Evolutionary conservation across 805 yeast genomes (phyloP).

Genomic region (Nakazawaea molendinolei): DNA sequence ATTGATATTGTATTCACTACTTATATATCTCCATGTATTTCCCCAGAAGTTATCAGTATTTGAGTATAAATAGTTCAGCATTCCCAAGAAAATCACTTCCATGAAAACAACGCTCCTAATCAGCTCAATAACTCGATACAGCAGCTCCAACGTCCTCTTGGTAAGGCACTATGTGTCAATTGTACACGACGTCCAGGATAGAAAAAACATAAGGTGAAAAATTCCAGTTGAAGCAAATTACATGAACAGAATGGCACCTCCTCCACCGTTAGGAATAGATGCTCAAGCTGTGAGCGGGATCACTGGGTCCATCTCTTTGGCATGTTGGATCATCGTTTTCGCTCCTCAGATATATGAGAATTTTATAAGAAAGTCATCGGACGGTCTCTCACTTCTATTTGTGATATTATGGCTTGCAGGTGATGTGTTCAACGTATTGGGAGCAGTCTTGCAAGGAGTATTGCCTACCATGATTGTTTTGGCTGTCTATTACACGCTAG

Average conservation of each 20-base stretch:
- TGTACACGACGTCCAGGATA: too few relatives aligned
- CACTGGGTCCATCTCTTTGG: slow-evolving; percentile 82
- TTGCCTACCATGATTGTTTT: slow-evolving; percentile 91
- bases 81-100: too few relatives aligned
- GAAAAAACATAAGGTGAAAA: not conserved
- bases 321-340: slow-evolving; percentile 97
- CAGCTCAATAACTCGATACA: too few relatives aligned
- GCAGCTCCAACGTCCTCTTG: too few relatives aligned
- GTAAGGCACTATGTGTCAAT: too few relatives aligned
- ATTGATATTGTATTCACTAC: too few relatives aligned
- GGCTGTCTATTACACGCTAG: slow-evolving; percentile 88
- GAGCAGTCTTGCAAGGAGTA: slow-evolving; percentile 84
- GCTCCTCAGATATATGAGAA: slow-evolving; percentile 96
- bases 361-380: slow-evolving; percentile 76
- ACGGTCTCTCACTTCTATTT: slow-evolving; percentile 82
- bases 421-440: slow-evolving; percentile 88
- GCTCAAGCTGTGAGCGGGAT: slow-evolving; percentile 74
- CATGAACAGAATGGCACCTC: slow-evolving; percentile 48
- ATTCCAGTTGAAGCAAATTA: not conserved
- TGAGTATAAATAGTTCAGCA: too few relatives aligned
- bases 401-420: slow-evolving; percentile 90
- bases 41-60: too few relatives aligned
- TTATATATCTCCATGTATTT: too few relatives aligned
- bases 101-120: too few relatives aligned
- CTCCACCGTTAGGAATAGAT: slow-evolving; percentile 58